These are phyloP conservation scores for Ustilago bromivora DNA, from an alignment of 1,284 basidiomycete genomes.

Conservation along the genomic window DNA sequence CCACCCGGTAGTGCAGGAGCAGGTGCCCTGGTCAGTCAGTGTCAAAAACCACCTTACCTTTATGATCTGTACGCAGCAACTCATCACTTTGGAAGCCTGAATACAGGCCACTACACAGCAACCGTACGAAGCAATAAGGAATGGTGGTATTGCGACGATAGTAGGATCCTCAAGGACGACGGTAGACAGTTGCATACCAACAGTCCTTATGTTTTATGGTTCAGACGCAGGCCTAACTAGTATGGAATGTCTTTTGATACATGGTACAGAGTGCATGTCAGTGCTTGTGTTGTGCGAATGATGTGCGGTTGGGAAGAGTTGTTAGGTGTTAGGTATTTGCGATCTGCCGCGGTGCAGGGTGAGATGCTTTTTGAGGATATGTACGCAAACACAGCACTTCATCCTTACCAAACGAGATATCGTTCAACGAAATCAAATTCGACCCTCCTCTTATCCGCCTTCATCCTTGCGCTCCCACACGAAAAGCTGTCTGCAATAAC, in stretches of 20 bases:
- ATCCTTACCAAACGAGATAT: too few relatives aligned
- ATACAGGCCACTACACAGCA: slow-evolving; percentile 69
- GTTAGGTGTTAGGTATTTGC: too few relatives aligned
- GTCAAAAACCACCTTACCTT: slow-evolving; percentile 67
- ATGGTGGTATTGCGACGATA: slow-evolving; percentile 68
- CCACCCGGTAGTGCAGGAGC: slow-evolving; percentile 40
- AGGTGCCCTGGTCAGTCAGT: slow-evolving; percentile 34
- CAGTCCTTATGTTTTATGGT: slow-evolving; percentile 66
- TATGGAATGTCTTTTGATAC: neutral
- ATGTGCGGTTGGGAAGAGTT: too few relatives aligned
- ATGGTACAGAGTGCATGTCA: neutral
- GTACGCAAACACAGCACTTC: too few relatives aligned
- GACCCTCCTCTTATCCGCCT: too few relatives aligned
- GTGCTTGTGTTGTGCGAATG: too few relatives aligned
- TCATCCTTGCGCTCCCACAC: too few relatives aligned
- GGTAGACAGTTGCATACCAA: slow-evolving; percentile 60
- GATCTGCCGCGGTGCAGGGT: too few relatives aligned
- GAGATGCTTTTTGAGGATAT: too few relatives aligned
- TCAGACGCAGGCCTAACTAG: slow-evolving; percentile 45
- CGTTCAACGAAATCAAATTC: too few relatives aligned
- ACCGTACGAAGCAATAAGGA: slow-evolving; percentile 57
- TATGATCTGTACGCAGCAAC: slow-evolving; percentile 72
- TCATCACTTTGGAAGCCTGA: slow-evolving; percentile 69
- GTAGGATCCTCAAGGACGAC: slow-evolving; percentile 50
- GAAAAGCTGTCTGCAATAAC: too few relatives aligned